phyloP scores from a whole-genome alignment of 1,284 basidiomycete species.

The Ganoderma leucocontextum region DNA sequence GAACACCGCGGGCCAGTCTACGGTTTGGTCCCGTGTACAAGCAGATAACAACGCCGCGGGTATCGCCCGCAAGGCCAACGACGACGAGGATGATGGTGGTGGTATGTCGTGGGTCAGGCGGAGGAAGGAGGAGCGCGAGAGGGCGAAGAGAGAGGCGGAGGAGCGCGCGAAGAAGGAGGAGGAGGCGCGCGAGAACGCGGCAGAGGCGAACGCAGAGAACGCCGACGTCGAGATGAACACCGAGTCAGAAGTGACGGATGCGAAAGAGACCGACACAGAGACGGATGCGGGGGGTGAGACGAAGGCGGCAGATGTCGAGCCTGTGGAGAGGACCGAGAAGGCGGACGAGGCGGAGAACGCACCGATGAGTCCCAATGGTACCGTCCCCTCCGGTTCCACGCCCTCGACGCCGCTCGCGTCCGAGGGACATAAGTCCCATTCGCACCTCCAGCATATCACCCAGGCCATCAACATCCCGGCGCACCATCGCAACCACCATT shows the following conservation, averaged over 20 bases:
- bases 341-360: constrained; percentile 13
- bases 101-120: constrained; percentile 78
- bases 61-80: constrained; percentile 36
- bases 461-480: constrained; percentile 39
- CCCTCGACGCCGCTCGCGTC: constrained; percentile 20
- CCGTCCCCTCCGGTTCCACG: constrained; percentile 18
- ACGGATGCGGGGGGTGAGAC: constrained; percentile 17
- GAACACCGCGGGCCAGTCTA: constrained; percentile 31
- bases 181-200: constrained; percentile 25
- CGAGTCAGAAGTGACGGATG: constrained; percentile 26
- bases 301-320: constrained; percentile 22
- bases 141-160: constrained; percentile 48
- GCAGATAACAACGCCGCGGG: constrained; percentile 47
- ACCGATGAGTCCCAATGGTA: constrained; percentile 14
- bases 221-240: constrained; percentile 30
- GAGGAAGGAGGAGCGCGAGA: constrained; percentile 63
- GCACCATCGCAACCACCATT: constrained; percentile 23
- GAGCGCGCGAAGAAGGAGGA: constrained; percentile 44
- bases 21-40: constrained; percentile 35
- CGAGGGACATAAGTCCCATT: constrained; percentile 8
- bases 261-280: constrained; percentile 26
- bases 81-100: constrained; percentile 72
- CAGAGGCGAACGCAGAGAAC: constrained; percentile 22
- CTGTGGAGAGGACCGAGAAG: constrained; percentile 12
- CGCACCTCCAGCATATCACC: constrained; percentile 36